phyloP scores from a whole-genome alignment of 2,329 filamentous ascomycete species.

The Cercospora sp. region DNA sequence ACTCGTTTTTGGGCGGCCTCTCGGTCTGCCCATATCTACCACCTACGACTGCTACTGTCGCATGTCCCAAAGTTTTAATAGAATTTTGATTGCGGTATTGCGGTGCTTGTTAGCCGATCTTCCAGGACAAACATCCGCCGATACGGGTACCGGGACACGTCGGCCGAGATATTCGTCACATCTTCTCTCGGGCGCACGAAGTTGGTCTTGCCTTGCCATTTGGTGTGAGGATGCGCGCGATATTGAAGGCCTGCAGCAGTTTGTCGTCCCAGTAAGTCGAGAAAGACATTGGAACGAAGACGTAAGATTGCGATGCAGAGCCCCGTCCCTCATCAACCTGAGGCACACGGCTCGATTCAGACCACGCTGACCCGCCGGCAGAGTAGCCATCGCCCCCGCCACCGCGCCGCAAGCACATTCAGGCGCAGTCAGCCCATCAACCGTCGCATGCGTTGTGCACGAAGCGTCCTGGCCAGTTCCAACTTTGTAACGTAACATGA shows the following conservation, averaged over 20 bases:
- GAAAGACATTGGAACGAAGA: background rate
- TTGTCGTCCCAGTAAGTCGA: background rate
- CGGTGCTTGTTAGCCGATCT: background rate
- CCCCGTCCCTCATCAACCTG: background rate
- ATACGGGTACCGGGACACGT: background rate
- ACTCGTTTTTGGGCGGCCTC: too few relatives aligned
- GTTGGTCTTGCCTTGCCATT: background rate
- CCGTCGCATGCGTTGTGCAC: background rate
- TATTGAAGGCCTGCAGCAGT: conserved; percentile 6
- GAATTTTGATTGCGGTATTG: too few relatives aligned
- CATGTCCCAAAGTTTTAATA: too few relatives aligned
- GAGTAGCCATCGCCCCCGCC: background rate
- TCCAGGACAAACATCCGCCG: background rate
- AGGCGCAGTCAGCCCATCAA: background rate
- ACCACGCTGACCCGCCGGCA: background rate
- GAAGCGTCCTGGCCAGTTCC: background rate
- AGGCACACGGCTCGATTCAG: background rate
- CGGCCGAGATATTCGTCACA: background rate
- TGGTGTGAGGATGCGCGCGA: conserved; percentile 4
- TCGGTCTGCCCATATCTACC: background rate
- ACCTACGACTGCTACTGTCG: background rate
- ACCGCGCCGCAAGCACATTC: background rate
- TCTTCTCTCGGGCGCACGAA: background rate
- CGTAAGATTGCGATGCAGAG: background rate
- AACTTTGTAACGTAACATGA: conserved; percentile 3